Percentiles rank a stretch among this genome's conserved stretches.
These are phyloP conservation scores for Zymoseptoria passerinii DNA, from an alignment of 2,329 filamentous ascomycete species.

Conservation along the genomic window DNA sequence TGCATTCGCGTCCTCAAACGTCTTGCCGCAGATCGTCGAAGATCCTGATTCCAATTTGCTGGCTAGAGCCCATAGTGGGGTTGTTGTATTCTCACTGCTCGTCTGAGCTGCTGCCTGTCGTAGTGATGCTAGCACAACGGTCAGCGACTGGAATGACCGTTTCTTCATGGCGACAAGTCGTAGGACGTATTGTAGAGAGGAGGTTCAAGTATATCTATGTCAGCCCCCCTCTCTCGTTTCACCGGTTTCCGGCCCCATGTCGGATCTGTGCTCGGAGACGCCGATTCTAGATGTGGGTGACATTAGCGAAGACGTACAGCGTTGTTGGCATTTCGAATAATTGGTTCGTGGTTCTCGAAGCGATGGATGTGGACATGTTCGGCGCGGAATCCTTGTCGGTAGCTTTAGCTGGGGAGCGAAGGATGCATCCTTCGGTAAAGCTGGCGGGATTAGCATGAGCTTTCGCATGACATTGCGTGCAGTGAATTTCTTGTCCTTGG, in stretches of 20 bases:
- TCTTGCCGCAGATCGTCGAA: slow-evolving; percentile 7
- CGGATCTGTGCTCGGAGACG: neutral
- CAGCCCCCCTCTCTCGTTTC: neutral
- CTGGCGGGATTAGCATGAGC: neutral
- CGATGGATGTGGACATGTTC: neutral
- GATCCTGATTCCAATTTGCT: neutral
- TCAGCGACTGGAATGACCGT: neutral
- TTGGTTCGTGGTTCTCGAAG: neutral
- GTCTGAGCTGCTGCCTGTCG: neutral
- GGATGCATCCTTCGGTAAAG: neutral
- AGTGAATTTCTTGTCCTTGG: too few relatives aligned
- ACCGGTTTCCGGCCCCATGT: neutral
- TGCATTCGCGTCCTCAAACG: slow-evolving; percentile 8
- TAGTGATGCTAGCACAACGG: neutral
- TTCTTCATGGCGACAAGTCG: neutral
- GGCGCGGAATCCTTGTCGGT: neutral
- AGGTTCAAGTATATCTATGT: neutral
- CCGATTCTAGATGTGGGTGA: neutral
- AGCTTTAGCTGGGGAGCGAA: neutral
- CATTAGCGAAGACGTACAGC: neutral
- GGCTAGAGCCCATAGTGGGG: slow-evolving; percentile 3
- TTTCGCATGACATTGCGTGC: neutral
- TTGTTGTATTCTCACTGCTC: neutral
- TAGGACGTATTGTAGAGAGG: neutral
- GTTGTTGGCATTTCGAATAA: neutral